Percentiles rank a stretch among this genome's conserved stretches.
phyloP scores from a whole-genome alignment of 345 rosid genomes.

The Pistacia atlantica region DNA sequence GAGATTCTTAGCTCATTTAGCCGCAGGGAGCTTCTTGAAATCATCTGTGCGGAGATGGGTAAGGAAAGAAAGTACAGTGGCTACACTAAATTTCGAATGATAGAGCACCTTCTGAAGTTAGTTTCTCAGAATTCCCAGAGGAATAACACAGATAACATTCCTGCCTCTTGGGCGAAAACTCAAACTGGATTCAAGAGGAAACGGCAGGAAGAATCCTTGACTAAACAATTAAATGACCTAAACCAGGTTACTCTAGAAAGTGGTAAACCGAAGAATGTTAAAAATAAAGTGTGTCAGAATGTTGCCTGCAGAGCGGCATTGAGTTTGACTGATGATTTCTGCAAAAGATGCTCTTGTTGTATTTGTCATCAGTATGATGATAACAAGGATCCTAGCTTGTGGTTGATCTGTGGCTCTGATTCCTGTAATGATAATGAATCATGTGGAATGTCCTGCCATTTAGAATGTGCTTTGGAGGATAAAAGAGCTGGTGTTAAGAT shows the following conservation, averaged over 20 bases:
- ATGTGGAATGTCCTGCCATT: conserved; percentile 79
- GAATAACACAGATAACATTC: conserved; percentile 7
- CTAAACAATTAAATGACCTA: conserved; percentile 27
- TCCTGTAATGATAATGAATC: conserved; percentile 41
- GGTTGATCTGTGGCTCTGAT: conserved; percentile 75
- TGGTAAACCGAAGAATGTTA: conserved; percentile 32
- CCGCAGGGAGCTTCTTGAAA: conserved; percentile 77
- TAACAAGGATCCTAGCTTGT: conserved; percentile 86
- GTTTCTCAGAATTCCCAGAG: conserved; percentile 45
- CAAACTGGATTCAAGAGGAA: conserved; percentile 43
- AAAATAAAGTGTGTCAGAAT: conserved; percentile 54
- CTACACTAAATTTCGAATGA: conserved; percentile 68
- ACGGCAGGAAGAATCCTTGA: conserved; percentile 37
- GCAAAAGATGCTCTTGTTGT: conserved; percentile 87
- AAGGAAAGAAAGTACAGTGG: conserved; percentile 78
- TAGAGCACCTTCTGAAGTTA: conserved; percentile 68
- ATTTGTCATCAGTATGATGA: conserved; percentile 74
- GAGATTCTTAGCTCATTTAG: conserved; percentile 73
- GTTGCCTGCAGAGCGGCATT: conserved; percentile 65
- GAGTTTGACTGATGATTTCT: conserved; percentile 49
- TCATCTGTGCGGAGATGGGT: conserved; percentile 86
- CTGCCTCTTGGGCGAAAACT: conserved; percentile 21
- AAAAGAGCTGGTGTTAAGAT: conserved; percentile 58
- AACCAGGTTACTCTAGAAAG: conserved; percentile 19
- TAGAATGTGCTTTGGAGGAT: conserved; percentile 61